These are phyloP conservation scores for Xylariales sp. DNA, from an alignment of 2,329 filamentous ascomycete genomes.

Conservation along the genomic window DNA sequence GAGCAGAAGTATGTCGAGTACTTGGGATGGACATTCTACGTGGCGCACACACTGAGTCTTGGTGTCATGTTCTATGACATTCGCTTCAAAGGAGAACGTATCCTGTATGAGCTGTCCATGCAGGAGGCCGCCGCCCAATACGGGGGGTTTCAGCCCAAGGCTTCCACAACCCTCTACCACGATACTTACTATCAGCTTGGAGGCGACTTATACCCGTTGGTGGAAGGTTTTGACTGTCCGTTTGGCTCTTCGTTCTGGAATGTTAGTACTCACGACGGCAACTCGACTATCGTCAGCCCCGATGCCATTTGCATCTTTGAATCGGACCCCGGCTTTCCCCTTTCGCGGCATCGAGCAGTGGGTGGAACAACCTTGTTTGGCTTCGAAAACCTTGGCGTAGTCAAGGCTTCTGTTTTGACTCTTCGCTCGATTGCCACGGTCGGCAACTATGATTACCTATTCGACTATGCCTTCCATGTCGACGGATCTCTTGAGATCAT, in stretches of 20 bases:
- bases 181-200: slow-evolving; percentile 35
- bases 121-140: slow-evolving; percentile 51
- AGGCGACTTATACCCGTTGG: slow-evolving; percentile 29
- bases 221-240: slow-evolving; percentile 39
- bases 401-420: slow-evolving; percentile 19
- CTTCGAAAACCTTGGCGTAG: slow-evolving; percentile 10
- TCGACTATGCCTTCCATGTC: slow-evolving; percentile 27
- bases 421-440: slow-evolving; percentile 34
- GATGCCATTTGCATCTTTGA: slow-evolving; percentile 36
- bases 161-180: slow-evolving; percentile 36
- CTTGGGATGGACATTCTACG: slow-evolving; percentile 50
- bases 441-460: slow-evolving; percentile 38
- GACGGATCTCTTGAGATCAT: slow-evolving; percentile 33
- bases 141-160: slow-evolving; percentile 41
- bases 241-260: slow-evolving; percentile 32
- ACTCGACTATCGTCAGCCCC: slow-evolving; percentile 24
- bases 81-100: slow-evolving; percentile 42
- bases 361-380: slow-evolving; percentile 16
- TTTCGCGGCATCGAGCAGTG: slow-evolving; percentile 27
- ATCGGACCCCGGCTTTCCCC: slow-evolving; percentile 29
- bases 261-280: slow-evolving; percentile 25
- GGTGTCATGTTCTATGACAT: slow-evolving; percentile 46
- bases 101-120: slow-evolving; percentile 48
- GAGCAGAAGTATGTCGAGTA: slow-evolving; percentile 44
- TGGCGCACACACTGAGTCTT: slow-evolving; percentile 37